Evolutionary conservation across 345 rosid genomes (phyloP).

Genomic region (Eucalyptus pauciflora): DNA sequence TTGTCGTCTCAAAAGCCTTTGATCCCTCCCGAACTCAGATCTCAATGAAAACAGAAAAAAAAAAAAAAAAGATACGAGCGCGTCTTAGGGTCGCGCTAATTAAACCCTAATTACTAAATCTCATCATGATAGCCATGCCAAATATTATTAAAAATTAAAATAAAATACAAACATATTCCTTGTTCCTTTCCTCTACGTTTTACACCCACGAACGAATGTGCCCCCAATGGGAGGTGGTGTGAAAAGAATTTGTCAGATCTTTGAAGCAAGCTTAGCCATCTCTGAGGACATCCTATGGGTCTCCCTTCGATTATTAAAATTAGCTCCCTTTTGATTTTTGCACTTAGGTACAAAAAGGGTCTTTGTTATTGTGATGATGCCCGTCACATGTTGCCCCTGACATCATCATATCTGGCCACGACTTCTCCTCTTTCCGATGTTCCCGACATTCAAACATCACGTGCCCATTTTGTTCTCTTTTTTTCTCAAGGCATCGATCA

Average conservation of each 20-base stretch:
- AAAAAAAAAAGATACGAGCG: background rate
- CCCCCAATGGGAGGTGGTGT: background rate
- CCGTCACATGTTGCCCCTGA: constrained; percentile 45
- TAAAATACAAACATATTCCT: background rate
- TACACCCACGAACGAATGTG: background rate
- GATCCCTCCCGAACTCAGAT: background rate
- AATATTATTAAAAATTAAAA: background rate
- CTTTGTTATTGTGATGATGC: constrained; percentile 7
- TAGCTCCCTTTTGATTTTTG: background rate
- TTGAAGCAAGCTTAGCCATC: background rate
- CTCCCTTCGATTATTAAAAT: background rate
- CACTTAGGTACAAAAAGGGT: background rate
- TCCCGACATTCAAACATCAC: constrained; percentile 66
- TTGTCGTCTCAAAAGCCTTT: background rate
- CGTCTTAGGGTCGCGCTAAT: background rate
- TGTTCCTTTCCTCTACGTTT: background rate
- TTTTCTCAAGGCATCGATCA: background rate
- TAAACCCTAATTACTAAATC: background rate
- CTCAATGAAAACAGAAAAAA: background rate
- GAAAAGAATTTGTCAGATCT: constrained; percentile 4
- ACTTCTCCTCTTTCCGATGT: constrained; percentile 55
- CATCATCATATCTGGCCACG: constrained; percentile 73
- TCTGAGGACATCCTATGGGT: background rate
- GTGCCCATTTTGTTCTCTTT: constrained; percentile 6
- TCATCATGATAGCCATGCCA: background rate